Base-by-base conservation (phyloP, 495 filamentous ascomycete genomes). In the Saxophila tyrrhenica region DNA sequence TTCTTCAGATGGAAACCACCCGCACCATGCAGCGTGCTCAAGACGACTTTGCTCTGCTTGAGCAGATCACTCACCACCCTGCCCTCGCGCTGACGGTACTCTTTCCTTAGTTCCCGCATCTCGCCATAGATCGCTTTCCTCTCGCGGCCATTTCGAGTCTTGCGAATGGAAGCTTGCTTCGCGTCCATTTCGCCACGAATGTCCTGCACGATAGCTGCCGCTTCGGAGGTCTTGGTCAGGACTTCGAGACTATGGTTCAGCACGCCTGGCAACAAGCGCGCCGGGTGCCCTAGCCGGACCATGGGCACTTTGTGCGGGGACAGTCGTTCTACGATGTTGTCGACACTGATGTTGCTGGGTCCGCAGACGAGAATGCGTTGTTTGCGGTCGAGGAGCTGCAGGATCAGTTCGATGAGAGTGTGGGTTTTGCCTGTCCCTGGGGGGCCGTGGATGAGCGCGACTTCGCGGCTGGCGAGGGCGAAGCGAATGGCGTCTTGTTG, bases 401-500 rank as follows among this genome's bases (percentile, higher is more conserved):
- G 75, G 52, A 97, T 94, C 19, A 97, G 73, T 64, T 99, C 92
- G 49, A 99, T 92, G 22, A 99, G 71, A 0, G 94, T 99, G 67
- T 97, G 91, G 0, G 92, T 99, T 62, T 99, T 99, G 22, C 92
- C 92, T 0, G 92, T 99, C 7, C 92, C 92, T 0, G 92, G 92
- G 1, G 92, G 92, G 0, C 92, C 92, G 67, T 97, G 92, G 51
- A 99, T 95, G 50, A 99, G 74, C 3, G 89, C 89, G 24, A 99
- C 80, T 67, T 97, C 89, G 54, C 71, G 74, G 3, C 85, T 84
- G 19, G 80, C 84, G 38, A 99, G 71, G 0, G 94, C 88, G 68
- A 97, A 99, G 54, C 78, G 72, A 52, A 99, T 86, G 10, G 90
- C 91, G 57, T 91, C 82, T 67, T 90, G 92, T 66, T 99, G 92